These are phyloP conservation scores for Hemisphaericaspora xylanilytica DNA, from an alignment of 1,139 yeast genomes.

Conservation along the genomic window DNA sequence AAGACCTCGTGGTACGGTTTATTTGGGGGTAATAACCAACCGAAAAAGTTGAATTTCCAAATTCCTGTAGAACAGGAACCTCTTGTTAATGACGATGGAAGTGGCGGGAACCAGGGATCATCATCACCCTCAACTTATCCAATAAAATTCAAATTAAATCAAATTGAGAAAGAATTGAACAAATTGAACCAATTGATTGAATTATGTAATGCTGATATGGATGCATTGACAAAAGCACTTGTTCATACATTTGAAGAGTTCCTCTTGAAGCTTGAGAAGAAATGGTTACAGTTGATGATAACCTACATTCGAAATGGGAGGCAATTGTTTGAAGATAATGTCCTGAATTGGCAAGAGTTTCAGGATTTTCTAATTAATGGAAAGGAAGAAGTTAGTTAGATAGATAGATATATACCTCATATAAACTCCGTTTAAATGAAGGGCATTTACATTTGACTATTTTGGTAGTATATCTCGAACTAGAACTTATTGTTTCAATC, in stretches of 20 bases:
- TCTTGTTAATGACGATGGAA: conserved; percentile 1
- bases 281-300: conserved; percentile 42
- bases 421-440: not conserved
- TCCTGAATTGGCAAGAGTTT: conserved; percentile 40
- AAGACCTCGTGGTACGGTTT: conserved; percentile 48
- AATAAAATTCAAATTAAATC: conserved; percentile 29
- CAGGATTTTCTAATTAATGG: conserved; percentile 18
- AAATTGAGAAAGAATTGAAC: conserved; percentile 41
- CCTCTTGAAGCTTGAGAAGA: conserved; percentile 33
- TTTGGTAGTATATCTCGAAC: too few species aligned
- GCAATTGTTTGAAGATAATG: conserved; percentile 36
- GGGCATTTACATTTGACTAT: not conserved
- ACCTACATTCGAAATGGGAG: conserved; percentile 39
- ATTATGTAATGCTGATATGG: conserved; percentile 38
- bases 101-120: not conserved
- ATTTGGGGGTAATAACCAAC: conserved; percentile 39
- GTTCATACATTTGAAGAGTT: conserved; percentile 32
- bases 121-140: conserved; percentile 13
- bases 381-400: conserved; percentile 11
- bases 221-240: conserved; percentile 32
- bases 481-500: too few species aligned
- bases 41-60: conserved; percentile 15
- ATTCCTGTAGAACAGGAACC: conserved; percentile 9
- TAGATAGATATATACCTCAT: not conserved
- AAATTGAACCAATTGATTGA: conserved; percentile 44